These are phyloP conservation scores for Candida manassasensis DNA, from an alignment of 805 yeast species.

Conservation along the genomic window DNA sequence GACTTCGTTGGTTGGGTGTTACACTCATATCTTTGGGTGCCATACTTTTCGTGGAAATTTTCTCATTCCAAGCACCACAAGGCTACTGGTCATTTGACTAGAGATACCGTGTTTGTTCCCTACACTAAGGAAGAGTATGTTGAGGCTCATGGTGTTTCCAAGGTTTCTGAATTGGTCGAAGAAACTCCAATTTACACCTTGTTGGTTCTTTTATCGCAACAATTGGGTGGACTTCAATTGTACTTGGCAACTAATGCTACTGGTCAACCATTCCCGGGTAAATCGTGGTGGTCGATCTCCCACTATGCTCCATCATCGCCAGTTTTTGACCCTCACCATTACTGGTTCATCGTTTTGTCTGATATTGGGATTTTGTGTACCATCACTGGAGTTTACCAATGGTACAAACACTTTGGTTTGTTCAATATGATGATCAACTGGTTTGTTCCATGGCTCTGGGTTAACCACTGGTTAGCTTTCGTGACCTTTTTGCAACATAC, in stretches of 20 bases:
- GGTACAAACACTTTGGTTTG: conserved; percentile 45
- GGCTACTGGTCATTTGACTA: conserved; percentile 56
- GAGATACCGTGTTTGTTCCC: conserved; percentile 60
- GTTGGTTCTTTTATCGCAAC: conserved; percentile 44
- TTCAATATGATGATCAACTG: conserved; percentile 51
- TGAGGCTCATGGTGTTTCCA: conserved; percentile 25
- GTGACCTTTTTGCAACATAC: conserved; percentile 62
- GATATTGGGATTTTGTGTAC: conserved; percentile 51
- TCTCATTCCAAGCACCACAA: conserved; percentile 60
- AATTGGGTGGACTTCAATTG: conserved; percentile 50
- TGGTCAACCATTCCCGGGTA: conserved; percentile 45
- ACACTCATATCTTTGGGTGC: conserved; percentile 54
- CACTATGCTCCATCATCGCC: conserved; percentile 56
- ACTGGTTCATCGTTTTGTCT: conserved; percentile 50
- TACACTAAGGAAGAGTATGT: conserved; percentile 44
- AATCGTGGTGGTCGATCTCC: conserved; percentile 38
- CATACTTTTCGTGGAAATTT: conserved; percentile 60
- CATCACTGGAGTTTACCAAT: conserved; percentile 43
- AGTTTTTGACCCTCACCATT: conserved; percentile 49
- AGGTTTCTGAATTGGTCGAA: conserved; percentile 44
- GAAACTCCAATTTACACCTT: conserved; percentile 52
- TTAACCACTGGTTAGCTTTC: conserved; percentile 63
- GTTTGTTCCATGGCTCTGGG: conserved; percentile 56
- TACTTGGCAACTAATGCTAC: conserved; percentile 52
- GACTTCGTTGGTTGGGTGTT: conserved; percentile 58